Evolutionary conservation across 2,329 filamentous ascomycete genomes (phyloP), one percentile per base, ranked within the genome.

Genomic region (Colletotrichum acutatum): DNA sequence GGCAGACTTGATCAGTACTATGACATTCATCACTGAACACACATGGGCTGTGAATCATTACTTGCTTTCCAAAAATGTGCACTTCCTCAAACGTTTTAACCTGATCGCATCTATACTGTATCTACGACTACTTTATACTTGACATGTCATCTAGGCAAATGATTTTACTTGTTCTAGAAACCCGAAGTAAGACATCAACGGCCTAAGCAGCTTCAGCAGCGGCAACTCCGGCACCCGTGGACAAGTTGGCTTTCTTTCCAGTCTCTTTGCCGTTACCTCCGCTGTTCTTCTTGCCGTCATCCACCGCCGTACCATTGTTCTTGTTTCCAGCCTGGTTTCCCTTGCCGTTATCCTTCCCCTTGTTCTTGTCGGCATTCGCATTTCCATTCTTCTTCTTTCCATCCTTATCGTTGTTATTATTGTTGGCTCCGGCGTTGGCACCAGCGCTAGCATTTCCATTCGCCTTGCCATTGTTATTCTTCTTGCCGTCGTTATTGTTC

Each of bases 361-460:
- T 60, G 12, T 53, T 58, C 12, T 56, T 63, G 0, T 16, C 57
- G 19, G 53, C 24, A 7, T 32, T 62, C 1, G 42, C 42, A 7
- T 65, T 65, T 14, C n/a, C 52, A 24, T 42, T 42, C 14, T 59
- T 59, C 32, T 65, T 65, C 9, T 61, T 54, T 2, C 60, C 66
- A 30, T 68, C 54, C n/a, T 64, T 68, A 24, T 49, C 57, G 8
- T 68, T 68, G 57, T 62, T 62, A 2, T 62, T 56, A 5, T 46
- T 59, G 24, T 52, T 59, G 28, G 22, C 42, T 19, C 22, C 37
- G 11, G 24, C 37, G 19, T 26, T 37, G 42, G 42, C 42, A 19
- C 42, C 42, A 19, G 19, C 42, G 19, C 42, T 37, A 9, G n/a
- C 24, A 5, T 24, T 57, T 9, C 42, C 64, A 11, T 58, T 26